phyloP scores from a whole-genome alignment of 345 rosid species.

The Passiflora organensis region DNA sequence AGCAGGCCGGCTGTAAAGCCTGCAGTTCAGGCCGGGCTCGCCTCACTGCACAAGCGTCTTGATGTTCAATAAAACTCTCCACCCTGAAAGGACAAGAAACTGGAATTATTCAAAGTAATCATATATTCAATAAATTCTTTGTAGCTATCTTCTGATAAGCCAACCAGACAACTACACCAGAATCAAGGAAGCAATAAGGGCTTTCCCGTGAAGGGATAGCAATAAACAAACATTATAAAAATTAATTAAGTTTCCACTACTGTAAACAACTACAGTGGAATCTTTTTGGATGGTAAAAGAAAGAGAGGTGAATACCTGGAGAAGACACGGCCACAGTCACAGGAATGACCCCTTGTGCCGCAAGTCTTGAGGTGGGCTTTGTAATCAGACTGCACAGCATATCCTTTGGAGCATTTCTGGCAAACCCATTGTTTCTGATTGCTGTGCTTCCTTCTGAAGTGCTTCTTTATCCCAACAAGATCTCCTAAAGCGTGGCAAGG shows the following conservation, averaged over 20 bases:
- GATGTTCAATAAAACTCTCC: slow-evolving; percentile 87
- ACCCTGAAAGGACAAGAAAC: slow-evolving; percentile 38
- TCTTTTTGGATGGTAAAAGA: neutral
- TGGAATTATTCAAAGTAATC: slow-evolving; percentile 14
- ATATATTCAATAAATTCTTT: neutral
- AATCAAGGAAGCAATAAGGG: too few relatives aligned
- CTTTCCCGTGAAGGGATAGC: too few relatives aligned
- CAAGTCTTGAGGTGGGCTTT: slow-evolving; percentile 88
- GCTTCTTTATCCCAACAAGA: slow-evolving; percentile 81
- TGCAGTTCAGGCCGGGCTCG: slow-evolving; percentile 43
- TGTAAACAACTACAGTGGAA: too few relatives aligned
- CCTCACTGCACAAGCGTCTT: slow-evolving; percentile 61
- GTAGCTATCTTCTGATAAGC: too few relatives aligned
- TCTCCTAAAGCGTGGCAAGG: slow-evolving; percentile 85
- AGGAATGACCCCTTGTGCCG: slow-evolving; percentile 83
- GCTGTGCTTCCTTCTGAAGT: slow-evolving; percentile 73
- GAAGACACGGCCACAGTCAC: slow-evolving; percentile 89
- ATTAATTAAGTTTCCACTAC: too few relatives aligned
- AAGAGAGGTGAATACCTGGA: slow-evolving; percentile 47
- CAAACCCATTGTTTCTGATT: slow-evolving; percentile 80
- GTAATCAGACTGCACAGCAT: slow-evolving; percentile 86
- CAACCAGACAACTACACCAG: too few relatives aligned
- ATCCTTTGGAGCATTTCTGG: slow-evolving; percentile 69
- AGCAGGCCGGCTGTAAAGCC: slow-evolving; percentile 42
- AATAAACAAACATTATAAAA: too few relatives aligned